Base-by-base conservation (phyloP, 2,329 filamentous ascomycete species). In the Microdochium trichocladiopsis region DNA sequence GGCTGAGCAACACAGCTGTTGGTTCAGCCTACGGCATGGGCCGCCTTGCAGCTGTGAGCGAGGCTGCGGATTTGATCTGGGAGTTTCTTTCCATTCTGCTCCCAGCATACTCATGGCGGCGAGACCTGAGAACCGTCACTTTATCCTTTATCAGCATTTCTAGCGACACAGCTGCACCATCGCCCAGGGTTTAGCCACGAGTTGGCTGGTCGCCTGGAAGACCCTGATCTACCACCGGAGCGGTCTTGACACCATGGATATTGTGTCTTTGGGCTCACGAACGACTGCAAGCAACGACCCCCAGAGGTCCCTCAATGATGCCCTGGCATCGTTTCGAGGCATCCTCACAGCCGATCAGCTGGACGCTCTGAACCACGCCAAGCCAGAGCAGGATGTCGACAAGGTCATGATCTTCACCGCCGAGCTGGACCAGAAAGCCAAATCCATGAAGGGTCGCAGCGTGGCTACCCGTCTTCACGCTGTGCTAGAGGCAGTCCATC, bases 401-500 rank as follows among this genome's bases (percentile, higher is more conserved):
- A 56, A 66, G 1, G 62, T 69, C 16, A 54, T 71, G 0, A 51
- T 55, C 0, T 68, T 70, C 52, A 70, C 66, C 0, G 63, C 67
- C 2, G 25, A 67, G 49, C 56, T 68, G 1, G 65, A 67, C 11
- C 45, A 31, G 3, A 31, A 51, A 2, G 60, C 57, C 25, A 53
- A 50, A 2, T 43, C 49, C 1, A 54, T 57, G n/a, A 66, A 57
- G 18, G 62, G 64, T 0, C 53, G 51, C 0, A 55, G 63, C 49
- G 54, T 70, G 9, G 64, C 63, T 9, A 65, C 59, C 21, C 60
- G 67, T 2, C 49, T 72, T 0, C 48, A 53, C 33, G 55, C 60
- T 0, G 56, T 73, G 12, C 59, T 76, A 11, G 55, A 63, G 12
- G 70, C 67, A 6, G 60, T 72, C 4, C 66, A 68, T 16, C 59